Base-by-base conservation (phyloP, 352 stramenopile species). In the Globisporangium okanoganense region DNA sequence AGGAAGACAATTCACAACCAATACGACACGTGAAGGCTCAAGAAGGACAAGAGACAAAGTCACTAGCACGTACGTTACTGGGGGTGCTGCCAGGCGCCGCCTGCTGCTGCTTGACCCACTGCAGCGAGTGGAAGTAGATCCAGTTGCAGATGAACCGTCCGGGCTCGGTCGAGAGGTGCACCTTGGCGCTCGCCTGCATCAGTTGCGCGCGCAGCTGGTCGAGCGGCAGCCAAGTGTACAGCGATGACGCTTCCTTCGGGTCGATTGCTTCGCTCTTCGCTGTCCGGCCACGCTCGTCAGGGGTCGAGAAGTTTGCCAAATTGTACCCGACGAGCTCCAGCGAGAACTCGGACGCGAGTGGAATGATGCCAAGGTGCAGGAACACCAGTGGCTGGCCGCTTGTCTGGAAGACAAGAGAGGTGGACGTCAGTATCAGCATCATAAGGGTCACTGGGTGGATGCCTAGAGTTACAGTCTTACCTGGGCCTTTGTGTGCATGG, bases 231-330 rank as follows among this genome's bases (percentile, higher is more conserved):
- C 8, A 51, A 8, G 44, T 51, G 9, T 20, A 4, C 20, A 51
- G 12, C 4, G 44, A 51, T 14, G 44, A 20, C 14, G 18, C 41
- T 25, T 48, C 44, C 27, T 24, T 55, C 49, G 49, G 16, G n/a
- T 55, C 49, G 49, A 55, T 55, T 25, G 22, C n/a, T 40, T 55
- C 49, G 49, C 20, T 55, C 16, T 40, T 40, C 49, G 27, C 49
- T 3, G 16, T 55, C 2, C 27, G 31, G 5, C 49, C 49, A 25
- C 49, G 49, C 27, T 55, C 44, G 44, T 51, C 44, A 1, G 44
- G 44, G 20, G 44, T 27, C n/a, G 12, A 9, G 25, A 33, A 51
- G 44, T 31, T 31, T 10, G 44, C 44, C 18, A 51, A 20, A 12
- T 51, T 51, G 44, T 51, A 33, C 22, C 44, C 49, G 14, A 55